These are phyloP conservation scores for Aciculosporium take DNA, from an alignment of 2,329 filamentous ascomycete species.

Conservation along the genomic window DNA sequence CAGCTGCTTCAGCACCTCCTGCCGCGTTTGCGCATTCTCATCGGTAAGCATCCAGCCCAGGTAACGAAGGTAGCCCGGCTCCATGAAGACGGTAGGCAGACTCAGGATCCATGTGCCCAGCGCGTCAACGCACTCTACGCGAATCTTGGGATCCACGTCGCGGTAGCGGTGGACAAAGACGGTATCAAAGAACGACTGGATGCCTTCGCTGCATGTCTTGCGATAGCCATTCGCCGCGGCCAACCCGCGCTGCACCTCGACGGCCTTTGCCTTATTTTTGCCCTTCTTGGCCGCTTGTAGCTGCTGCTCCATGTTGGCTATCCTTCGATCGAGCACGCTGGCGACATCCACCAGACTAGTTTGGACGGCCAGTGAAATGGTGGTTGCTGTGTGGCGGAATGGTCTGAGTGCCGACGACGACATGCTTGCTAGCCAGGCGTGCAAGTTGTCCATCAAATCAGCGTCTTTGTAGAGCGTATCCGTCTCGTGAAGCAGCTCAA, in stretches of 20 bases:
- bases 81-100: conserved; percentile 77
- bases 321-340: conserved; percentile 53
- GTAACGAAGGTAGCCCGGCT: conserved; percentile 81
- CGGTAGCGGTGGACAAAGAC: conserved; percentile 93
- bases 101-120: conserved; percentile 79
- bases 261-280: conserved; percentile 65
- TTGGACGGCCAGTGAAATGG: conserved; percentile 67
- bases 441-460: conserved; percentile 73
- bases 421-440: conserved; percentile 82
- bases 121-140: conserved; percentile 75
- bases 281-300: conserved; percentile 58
- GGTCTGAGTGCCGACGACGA: conserved; percentile 76
- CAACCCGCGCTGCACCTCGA: conserved; percentile 57
- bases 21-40: conserved; percentile 54
- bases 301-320: conserved; percentile 65
- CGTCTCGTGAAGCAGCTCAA: conserved; percentile 69
- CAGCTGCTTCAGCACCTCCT: conserved; percentile 79
- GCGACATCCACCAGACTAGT: conserved; percentile 64
- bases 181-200: conserved; percentile 80
- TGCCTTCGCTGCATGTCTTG: conserved; percentile 52
- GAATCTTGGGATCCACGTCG: conserved; percentile 79
- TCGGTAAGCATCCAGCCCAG: conserved; percentile 94
- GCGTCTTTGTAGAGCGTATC: conserved; percentile 64
- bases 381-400: conserved; percentile 86
- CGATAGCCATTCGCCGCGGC: conserved; percentile 56